phyloP scores from a whole-genome alignment of 805 yeast species.

The Dipodascopsis tothii region DNA sequence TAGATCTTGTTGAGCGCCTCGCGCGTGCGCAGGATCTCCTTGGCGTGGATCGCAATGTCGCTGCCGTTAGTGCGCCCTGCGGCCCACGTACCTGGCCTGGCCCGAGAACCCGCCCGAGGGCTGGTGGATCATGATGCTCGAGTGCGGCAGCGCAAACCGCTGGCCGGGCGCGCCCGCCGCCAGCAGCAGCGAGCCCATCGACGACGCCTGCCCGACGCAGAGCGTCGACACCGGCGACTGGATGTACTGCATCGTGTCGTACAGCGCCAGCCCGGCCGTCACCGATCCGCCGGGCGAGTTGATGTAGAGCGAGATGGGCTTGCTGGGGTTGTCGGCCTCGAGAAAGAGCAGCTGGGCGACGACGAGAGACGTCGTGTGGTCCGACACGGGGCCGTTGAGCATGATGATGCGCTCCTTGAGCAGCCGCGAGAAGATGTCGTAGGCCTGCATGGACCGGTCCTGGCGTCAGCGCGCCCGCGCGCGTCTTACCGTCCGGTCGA shows the following conservation, averaged over 20 bases:
- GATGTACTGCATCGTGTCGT: slow-evolving; percentile 34
- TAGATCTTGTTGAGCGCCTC: slow-evolving; percentile 28
- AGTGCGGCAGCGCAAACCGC: slow-evolving; percentile 31
- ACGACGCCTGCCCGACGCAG: slow-evolving; percentile 34
- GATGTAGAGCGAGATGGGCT: slow-evolving; percentile 26
- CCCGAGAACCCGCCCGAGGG: slow-evolving; percentile 32
- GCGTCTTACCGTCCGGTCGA: not conserved
- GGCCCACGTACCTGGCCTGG: slow-evolving; percentile 21
- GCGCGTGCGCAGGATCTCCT: slow-evolving; percentile 30
- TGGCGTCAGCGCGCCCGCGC: not conserved
- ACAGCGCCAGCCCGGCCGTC: slow-evolving; percentile 33
- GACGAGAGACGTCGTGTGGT: slow-evolving; percentile 24
- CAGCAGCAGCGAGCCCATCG: slow-evolving; percentile 32
- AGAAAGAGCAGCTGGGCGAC: slow-evolving; percentile 28
- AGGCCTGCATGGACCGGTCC: not conserved
- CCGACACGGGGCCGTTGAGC: slow-evolving; percentile 28
- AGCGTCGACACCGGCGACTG: slow-evolving; percentile 32
- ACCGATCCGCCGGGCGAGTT: slow-evolving; percentile 34
- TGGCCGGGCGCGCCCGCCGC: slow-evolving; percentile 30
- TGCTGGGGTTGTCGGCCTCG: slow-evolving; percentile 21
- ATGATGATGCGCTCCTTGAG: slow-evolving; percentile 29
- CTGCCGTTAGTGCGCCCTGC: slow-evolving; percentile 16
- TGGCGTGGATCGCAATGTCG: slow-evolving; percentile 34
- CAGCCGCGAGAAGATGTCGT: slow-evolving; percentile 8
- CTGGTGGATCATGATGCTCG: slow-evolving; percentile 34